These are phyloP conservation scores for Colletotrichum liaoningense DNA, from an alignment of 2,329 filamentous ascomycete species.

Conservation along the genomic window DNA sequence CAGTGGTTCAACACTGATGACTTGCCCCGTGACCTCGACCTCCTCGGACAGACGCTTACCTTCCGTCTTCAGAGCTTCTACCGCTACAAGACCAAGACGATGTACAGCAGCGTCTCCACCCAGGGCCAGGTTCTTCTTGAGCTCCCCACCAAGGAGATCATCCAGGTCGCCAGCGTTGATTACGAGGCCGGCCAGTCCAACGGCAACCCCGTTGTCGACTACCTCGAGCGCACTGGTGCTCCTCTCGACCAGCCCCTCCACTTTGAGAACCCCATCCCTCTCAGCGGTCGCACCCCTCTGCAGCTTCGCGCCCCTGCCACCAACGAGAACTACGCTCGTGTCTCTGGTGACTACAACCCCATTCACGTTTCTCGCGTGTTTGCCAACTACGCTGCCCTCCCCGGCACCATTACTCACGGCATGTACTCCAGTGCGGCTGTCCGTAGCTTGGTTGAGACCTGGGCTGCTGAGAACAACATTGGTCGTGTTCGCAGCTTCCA, in stretches of 20 bases:
- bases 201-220: constrained; percentile 97
- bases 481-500: constrained; percentile 98
- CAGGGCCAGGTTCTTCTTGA: constrained; percentile 93
- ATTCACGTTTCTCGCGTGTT: constrained; percentile 99
- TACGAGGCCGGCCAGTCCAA: constrained; percentile 93
- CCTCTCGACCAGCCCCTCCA: constrained; percentile 96
- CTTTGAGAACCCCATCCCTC: constrained; percentile 96
- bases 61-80: constrained; percentile 95
- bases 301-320: constrained; percentile 91
- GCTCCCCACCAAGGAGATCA: constrained; percentile 95
- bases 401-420: constrained; percentile 97
- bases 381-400: constrained; percentile 93
- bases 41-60: constrained; percentile 91
- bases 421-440: constrained; percentile 99
- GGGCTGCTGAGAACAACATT: constrained; percentile 98
- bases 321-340: constrained; percentile 97
- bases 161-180: constrained; percentile 96
- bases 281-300: constrained; percentile 91
- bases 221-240: constrained; percentile 89
- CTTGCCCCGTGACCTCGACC: constrained; percentile 77
- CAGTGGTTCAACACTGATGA: constrained; percentile 94
- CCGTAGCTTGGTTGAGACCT: constrained; percentile 95
- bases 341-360: constrained; percentile 98
- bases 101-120: constrained; percentile 93
- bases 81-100: constrained; percentile 92